Evolutionary conservation across 345 rosid species (phyloP).

Genomic region (Hevea brasiliensis): DNA sequence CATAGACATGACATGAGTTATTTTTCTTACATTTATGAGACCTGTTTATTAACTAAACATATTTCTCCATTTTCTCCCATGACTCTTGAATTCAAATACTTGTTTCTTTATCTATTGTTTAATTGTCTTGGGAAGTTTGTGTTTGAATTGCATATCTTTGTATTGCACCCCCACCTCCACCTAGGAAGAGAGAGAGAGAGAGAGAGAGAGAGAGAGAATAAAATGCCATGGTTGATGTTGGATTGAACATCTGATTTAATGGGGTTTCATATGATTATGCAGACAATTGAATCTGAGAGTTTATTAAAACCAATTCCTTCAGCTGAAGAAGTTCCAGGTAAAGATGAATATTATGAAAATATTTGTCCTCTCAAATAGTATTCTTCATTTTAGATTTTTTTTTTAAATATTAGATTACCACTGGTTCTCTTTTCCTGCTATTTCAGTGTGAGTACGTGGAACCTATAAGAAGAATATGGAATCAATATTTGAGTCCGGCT

Average conservation of each 20-base stretch:
- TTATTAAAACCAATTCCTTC: slow-evolving; percentile 69
- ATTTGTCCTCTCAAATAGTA: not conserved
- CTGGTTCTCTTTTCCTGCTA: not conserved
- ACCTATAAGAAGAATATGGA: slow-evolving; percentile 72
- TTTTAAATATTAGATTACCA: slow-evolving; percentile 3
- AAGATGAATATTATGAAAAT: not conserved
- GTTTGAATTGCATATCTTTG: not conserved
- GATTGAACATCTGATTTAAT: not conserved
- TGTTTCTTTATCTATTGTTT: no score
- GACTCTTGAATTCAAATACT: no score
- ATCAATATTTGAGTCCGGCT: slow-evolving; percentile 69
- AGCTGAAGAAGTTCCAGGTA: slow-evolving; percentile 71
- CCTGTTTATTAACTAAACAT: no score
- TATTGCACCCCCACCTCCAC: not conserved
- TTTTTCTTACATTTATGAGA: not conserved
- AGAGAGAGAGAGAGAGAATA: no score
- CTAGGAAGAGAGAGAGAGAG: no score
- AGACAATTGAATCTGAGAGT: slow-evolving; percentile 78
- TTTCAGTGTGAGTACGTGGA: slow-evolving; percentile 86
- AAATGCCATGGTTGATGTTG: not conserved
- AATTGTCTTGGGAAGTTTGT: not conserved
- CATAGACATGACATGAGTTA: not conserved
- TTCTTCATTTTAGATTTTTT: not conserved
- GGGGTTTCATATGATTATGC: slow-evolving; percentile 21
- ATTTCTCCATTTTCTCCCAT: no score